Evolutionary conservation across 129 eudicot genomes (phyloP).

Genomic region (Artemisia annua): DNA sequence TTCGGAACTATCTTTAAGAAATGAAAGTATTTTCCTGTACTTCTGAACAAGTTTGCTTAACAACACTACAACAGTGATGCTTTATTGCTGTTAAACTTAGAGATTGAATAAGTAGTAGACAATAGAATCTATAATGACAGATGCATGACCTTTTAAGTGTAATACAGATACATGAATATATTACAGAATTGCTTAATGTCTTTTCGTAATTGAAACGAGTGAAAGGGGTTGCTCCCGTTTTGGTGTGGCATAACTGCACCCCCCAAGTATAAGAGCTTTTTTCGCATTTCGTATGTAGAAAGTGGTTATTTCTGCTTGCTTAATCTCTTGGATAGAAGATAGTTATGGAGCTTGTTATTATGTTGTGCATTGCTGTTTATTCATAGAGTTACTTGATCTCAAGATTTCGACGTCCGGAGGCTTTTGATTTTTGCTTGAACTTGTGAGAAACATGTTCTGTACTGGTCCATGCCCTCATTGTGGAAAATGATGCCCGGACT

Average conservation of each 20-base stretch:
- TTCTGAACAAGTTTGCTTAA: not conserved
- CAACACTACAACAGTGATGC: not conserved
- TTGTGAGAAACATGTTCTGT: too few species aligned
- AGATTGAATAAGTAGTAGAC: not conserved
- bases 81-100: slow-evolving; percentile 12
- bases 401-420: not conserved
- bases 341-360: slow-evolving; percentile 12
- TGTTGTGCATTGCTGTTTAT: not conserved
- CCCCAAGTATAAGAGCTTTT: not conserved
- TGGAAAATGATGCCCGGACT: not conserved
- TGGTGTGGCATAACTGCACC: not conserved
- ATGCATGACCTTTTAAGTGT: not conserved
- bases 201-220: not conserved
- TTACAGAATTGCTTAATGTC: not conserved
- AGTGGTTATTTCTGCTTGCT: not conserved
- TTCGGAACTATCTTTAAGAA: not conserved
- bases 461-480: not conserved
- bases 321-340: not conserved
- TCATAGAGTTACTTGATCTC: not conserved
- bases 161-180: not conserved
- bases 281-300: not conserved
- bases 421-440: not conserved
- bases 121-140: not conserved
- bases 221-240: slow-evolving; percentile 1
- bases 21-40: too few species aligned